These are phyloP conservation scores for Agastache rugosa DNA, from an alignment of 257 asterid species.

Conservation along the genomic window DNA sequence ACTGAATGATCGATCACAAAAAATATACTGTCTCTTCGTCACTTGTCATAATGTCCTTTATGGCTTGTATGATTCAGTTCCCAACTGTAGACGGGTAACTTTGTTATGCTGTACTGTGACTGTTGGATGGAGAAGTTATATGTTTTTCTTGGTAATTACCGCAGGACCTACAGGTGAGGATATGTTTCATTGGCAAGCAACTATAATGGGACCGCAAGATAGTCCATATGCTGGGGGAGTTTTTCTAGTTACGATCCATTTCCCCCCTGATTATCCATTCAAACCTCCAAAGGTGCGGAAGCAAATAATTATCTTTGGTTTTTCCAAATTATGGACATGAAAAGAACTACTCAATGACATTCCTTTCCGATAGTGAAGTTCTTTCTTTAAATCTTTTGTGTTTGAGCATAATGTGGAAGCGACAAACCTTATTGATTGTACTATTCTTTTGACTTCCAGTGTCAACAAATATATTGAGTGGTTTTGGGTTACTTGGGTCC, in stretches of 20 bases:
- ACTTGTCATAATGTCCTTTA: neutral
- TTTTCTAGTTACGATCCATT: neutral
- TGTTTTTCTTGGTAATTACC: neutral
- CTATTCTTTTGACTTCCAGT: neutral
- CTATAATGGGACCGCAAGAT: constrained; percentile 14
- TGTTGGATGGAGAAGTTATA: neutral
- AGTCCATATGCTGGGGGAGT: constrained; percentile 9
- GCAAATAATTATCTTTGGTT: neutral
- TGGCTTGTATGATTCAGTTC: neutral
- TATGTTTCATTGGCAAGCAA: constrained; percentile 12
- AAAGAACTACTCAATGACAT: neutral
- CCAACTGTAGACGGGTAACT: neutral
- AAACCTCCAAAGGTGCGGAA: constrained; percentile 15
- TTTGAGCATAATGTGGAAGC: neutral
- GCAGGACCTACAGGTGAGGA: constrained; percentile 1
- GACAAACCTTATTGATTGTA: neutral
- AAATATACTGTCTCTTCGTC: neutral
- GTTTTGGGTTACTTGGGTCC: neutral
- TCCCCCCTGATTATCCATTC: constrained; percentile 15
- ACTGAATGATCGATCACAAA: neutral
- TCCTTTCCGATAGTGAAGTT: neutral
- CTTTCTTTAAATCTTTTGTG: neutral
- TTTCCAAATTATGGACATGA: neutral
- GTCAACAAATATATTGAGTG: neutral
- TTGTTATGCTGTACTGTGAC: neutral